A percentile compares a stretch with the other conserved stretches of the same genome.
These are phyloP conservation scores for Seiridium cupressi DNA, from an alignment of 2,329 filamentous ascomycete species.

Conservation along the genomic window DNA sequence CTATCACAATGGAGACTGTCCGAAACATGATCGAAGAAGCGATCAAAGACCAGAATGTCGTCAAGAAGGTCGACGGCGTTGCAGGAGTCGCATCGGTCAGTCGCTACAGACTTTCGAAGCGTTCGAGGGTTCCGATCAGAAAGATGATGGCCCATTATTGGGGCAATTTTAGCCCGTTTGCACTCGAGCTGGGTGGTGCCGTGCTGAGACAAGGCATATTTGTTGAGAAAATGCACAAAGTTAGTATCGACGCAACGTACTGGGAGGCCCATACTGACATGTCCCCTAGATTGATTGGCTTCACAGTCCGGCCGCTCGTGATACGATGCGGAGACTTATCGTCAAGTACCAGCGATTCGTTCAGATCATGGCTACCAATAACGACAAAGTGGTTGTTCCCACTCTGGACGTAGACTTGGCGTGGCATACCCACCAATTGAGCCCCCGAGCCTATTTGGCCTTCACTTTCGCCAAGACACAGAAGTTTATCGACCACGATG, in stretches of 20 bases:
- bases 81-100: conserved; percentile 14
- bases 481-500: conserved; percentile 76
- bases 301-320: conserved; percentile 62
- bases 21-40: conserved; percentile 47
- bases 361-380: conserved; percentile 50
- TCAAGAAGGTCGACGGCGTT: conserved; percentile 39
- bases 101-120: conserved; percentile 18
- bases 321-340: conserved; percentile 65
- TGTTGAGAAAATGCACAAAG: conserved; percentile 68
- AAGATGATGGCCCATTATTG: conserved; percentile 72
- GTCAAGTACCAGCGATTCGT: conserved; percentile 66
- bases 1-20: conserved; percentile 48
- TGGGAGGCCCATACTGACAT: not conserved
- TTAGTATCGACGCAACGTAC: conserved; percentile 10
- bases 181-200: conserved; percentile 63
- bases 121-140: conserved; percentile 46
- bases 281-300: conserved; percentile 62
- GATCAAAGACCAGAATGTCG: conserved; percentile 32
- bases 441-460: conserved; percentile 58
- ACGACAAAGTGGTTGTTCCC: conserved; percentile 55
- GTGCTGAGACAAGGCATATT: conserved; percentile 67
- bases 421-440: conserved; percentile 81
- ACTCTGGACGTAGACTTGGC: conserved; percentile 74
- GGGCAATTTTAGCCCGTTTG: conserved; percentile 64
- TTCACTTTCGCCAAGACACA: conserved; percentile 47